phyloP scores from a whole-genome alignment of 139 green algal species.

The Chlamydomonas incerta region DNA sequence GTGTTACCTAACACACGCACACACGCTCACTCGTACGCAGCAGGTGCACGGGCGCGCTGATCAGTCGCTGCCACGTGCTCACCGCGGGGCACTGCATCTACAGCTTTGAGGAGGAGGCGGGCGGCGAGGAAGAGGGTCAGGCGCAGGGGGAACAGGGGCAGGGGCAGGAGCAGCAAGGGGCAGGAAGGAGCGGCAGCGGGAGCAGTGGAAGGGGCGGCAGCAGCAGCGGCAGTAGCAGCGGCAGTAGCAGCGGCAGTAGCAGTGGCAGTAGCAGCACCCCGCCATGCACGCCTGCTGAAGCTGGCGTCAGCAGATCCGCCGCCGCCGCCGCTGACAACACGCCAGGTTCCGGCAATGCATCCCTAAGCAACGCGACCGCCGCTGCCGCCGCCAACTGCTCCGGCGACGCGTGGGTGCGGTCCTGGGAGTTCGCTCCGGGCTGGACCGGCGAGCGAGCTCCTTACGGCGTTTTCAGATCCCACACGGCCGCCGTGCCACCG shows the following conservation, averaged over 20 bases:
- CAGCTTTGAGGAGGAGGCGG: background rate
- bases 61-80: constrained; percentile 37
- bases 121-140: no score
- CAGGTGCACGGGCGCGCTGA: constrained; percentile 32
- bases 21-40: no score
- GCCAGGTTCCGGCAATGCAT: no score
- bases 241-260: background rate
- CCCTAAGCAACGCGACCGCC: no score
- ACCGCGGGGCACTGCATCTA: constrained; percentile 40
- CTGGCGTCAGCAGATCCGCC: no score
- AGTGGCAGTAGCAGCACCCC: background rate
- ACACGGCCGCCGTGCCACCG: background rate
- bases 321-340: no score
- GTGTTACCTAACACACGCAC: no score
- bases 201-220: background rate
- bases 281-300: no score
- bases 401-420: background rate
- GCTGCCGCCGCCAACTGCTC: no score
- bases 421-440: constrained; percentile 7
- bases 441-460: constrained; percentile 6
- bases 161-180: no score
- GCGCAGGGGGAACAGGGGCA: no score
- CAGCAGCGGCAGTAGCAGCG: background rate
- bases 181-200: background rate
- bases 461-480: background rate